Conservation (phyloP, 2,329 filamentous ascomycete genomes). For the Fusarium armeniacum region DNA sequence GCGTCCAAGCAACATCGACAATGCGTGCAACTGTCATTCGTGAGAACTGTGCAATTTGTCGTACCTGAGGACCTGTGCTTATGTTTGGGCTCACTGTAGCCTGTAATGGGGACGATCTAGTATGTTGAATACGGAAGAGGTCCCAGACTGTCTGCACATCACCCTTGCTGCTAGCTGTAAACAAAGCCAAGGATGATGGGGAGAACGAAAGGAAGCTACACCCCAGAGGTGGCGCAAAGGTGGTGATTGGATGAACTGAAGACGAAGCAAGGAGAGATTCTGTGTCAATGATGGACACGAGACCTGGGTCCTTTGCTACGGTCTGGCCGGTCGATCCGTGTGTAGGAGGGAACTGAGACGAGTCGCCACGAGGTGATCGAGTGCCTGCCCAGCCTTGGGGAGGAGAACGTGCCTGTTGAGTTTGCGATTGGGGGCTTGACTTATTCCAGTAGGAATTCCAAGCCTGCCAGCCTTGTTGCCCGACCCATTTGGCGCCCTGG, state of each 20-base stretch:
- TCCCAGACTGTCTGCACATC: constrained; percentile 88
- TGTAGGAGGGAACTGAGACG: constrained; percentile 77
- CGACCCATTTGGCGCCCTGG: constrained; percentile 80
- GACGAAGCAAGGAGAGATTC: constrained; percentile 68
- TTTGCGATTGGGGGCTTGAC: constrained; percentile 59
- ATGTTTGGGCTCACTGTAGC: constrained; percentile 60
- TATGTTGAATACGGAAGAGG: constrained; percentile 74
- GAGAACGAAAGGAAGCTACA: constrained; percentile 87
- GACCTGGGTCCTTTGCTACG: constrained; percentile 74
- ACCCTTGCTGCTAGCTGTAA: constrained; percentile 86
- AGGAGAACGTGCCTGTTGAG: constrained; percentile 61
- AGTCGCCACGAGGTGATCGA: constrained; percentile 63
- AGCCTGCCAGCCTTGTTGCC: constrained; percentile 80
- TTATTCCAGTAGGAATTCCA: constrained; percentile 87
- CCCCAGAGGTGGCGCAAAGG: constrained; percentile 78
- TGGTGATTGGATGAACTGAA: constrained; percentile 74
- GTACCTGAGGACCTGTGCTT: constrained; percentile 71
- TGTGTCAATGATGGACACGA: constrained; percentile 82
- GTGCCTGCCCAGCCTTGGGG: constrained; percentile 64
- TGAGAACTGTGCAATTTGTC: constrained; percentile 89
- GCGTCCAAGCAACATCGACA: constrained; percentile 89
- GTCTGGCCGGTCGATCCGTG: constrained; percentile 74
- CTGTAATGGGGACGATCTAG: constrained; percentile 72
- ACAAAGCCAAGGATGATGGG: constrained; percentile 78
- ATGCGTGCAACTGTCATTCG: constrained; percentile 93